Evolutionary conservation across 2,329 filamentous ascomycete species (phyloP).

Genomic region (Samsoniella hepiali): DNA sequence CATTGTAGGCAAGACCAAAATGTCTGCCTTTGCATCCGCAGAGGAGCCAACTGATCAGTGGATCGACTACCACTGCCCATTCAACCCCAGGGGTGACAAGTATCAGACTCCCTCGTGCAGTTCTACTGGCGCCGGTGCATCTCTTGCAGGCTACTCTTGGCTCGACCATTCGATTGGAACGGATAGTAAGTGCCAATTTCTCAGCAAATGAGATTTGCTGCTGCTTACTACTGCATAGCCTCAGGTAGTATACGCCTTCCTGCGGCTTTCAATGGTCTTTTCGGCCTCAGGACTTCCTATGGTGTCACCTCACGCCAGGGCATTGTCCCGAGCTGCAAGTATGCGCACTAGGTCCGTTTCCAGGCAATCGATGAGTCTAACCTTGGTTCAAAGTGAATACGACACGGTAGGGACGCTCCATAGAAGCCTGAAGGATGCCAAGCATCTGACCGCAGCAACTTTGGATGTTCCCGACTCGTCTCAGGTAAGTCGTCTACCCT

Average conservation of each 20-base stretch:
- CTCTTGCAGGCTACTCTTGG: constrained; percentile 31
- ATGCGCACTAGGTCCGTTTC: constrained; percentile 2
- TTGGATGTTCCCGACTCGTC: constrained; percentile 9
- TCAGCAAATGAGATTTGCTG: constrained; percentile 9
- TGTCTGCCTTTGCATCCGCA: constrained; percentile 40
- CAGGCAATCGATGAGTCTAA: not conserved
- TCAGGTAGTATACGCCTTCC: constrained; percentile 6
- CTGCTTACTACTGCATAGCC: not conserved
- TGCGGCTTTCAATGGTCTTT: no score
- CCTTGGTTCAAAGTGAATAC: constrained; percentile 5
- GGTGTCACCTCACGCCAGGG: no score
- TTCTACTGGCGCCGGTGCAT: constrained; percentile 27
- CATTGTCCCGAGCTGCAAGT: constrained; percentile 20
- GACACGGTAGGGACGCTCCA: constrained; percentile 8
- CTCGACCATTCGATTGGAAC: constrained; percentile 26
- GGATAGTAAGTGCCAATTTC: constrained; percentile 23
- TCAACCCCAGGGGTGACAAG: constrained; percentile 30
- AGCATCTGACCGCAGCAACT: constrained; percentile 7
- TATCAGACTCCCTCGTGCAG: constrained; percentile 28
- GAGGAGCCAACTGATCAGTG: constrained; percentile 45
- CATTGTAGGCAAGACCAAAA: constrained; percentile 43
- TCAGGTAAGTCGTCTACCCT: constrained; percentile 2
- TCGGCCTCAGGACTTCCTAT: no score
- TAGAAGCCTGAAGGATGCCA: constrained; percentile 6
- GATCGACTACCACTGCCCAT: constrained; percentile 28